phyloP scores from a whole-genome alignment of 164 flowering plant genomes.

The Paratinospora sagittata region DNA sequence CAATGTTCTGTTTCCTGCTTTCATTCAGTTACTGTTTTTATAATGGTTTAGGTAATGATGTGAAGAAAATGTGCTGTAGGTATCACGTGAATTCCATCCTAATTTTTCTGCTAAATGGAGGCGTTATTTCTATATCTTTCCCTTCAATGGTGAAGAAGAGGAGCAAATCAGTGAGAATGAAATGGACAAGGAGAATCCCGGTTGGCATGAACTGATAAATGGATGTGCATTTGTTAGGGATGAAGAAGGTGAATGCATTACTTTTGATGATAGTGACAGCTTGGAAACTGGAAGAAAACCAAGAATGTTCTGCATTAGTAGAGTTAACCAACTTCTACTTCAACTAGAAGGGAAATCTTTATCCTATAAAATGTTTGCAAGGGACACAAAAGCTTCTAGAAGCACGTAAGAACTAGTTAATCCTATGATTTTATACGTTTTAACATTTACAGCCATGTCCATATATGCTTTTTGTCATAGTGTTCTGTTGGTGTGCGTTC shows the following conservation, averaged over 20 bases:
- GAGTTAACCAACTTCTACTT: constrained; percentile 54
- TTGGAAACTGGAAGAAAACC: constrained; percentile 45
- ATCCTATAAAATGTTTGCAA: constrained; percentile 88
- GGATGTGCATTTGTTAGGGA: constrained; percentile 18
- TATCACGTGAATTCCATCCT: constrained; percentile 87
- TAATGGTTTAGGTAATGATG: not conserved
- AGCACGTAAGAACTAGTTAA: constrained; percentile 48
- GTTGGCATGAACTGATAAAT: constrained; percentile 11
- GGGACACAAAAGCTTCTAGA: constrained; percentile 94
- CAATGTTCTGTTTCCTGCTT: not conserved
- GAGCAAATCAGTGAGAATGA: constrained; percentile 15
- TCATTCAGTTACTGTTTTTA: not conserved
- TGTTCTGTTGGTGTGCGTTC: not conserved
- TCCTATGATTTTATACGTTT: not conserved
- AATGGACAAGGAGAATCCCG: constrained; percentile 9
- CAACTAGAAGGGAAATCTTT: constrained; percentile 77
- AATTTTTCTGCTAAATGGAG: constrained; percentile 96
- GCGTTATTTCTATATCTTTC: constrained; percentile 82
- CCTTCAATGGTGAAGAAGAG: constrained; percentile 40
- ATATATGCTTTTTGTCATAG: not conserved
- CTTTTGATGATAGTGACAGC: constrained; percentile 20
- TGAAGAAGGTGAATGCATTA: constrained; percentile 14
- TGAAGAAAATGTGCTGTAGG: constrained; percentile 33
- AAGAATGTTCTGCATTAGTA: constrained; percentile 42
- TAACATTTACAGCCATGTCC: not conserved